A percentile compares a stretch with the other conserved stretches of the same genome.
Conservation (phyloP, 257 asterid species). For the Solanum neorickii region DNA sequence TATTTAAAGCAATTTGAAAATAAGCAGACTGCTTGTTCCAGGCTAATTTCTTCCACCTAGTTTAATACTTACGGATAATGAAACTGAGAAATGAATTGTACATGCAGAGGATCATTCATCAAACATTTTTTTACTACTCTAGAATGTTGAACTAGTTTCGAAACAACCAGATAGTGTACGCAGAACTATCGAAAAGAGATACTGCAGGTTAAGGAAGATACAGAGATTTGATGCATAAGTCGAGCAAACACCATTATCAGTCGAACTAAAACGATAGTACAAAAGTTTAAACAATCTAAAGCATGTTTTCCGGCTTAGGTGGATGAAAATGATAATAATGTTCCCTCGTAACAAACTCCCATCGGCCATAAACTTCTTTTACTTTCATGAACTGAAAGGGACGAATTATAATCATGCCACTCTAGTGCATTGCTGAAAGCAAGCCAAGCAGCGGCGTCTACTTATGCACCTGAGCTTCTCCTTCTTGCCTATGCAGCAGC, state of each 20-base stretch:
- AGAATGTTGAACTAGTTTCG: neutral
- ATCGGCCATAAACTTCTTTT: neutral
- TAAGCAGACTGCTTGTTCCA: neutral
- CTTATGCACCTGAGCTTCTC: slow-evolving; percentile 6
- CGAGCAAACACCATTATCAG: neutral
- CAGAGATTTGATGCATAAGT: neutral
- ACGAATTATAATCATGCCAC: neutral
- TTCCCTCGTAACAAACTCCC: neutral
- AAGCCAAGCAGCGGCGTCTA: neutral
- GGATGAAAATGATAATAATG: neutral
- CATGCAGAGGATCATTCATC: neutral
- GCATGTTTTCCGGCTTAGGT: neutral
- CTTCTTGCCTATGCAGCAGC: slow-evolving; percentile 27
- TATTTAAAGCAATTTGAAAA: neutral
- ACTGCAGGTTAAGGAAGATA: neutral
- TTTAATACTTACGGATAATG: neutral
- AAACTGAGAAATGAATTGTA: neutral
- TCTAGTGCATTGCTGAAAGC: slow-evolving; percentile 2
- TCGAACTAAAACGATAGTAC: neutral
- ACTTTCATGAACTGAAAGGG: neutral
- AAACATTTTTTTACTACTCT: neutral
- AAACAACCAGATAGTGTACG: neutral
- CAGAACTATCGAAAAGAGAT: neutral
- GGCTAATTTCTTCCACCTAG: neutral
- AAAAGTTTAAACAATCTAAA: neutral